A percentile compares a stretch with the other conserved stretches of the same genome.
These are phyloP conservation scores for Cryphonectria parasitica DNA, from an alignment of 2,329 filamentous ascomycete genomes.

Conservation along the genomic window DNA sequence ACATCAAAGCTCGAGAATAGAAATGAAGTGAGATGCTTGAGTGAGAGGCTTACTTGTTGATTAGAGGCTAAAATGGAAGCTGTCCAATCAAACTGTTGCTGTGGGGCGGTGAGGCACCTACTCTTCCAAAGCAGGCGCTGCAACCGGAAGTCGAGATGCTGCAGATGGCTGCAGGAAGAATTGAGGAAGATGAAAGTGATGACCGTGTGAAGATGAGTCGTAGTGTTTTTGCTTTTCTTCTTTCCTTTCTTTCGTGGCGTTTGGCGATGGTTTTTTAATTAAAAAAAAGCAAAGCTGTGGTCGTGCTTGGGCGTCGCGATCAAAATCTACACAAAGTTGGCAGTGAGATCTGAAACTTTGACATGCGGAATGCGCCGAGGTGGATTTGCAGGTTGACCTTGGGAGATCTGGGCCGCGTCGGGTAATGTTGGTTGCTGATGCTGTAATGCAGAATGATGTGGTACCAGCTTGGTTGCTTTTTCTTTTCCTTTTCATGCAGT, in stretches of 20 bases:
- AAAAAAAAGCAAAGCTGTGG: not conserved
- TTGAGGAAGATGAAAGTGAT: not conserved
- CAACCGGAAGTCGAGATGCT: not conserved
- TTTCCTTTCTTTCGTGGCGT: not conserved
- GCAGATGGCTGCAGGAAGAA: not conserved
- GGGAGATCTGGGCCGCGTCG: not conserved
- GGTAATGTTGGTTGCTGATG: not conserved
- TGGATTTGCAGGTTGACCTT: not conserved
- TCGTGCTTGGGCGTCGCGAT: not conserved
- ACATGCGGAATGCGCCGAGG: not conserved
- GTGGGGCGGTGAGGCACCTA: not conserved
- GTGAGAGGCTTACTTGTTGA: not conserved
- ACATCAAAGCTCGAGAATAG: not conserved
- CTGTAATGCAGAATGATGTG: not conserved
- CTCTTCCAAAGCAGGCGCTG: not conserved
- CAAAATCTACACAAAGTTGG: not conserved
- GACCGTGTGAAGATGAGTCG: not conserved
- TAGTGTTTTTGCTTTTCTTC: not conserved
- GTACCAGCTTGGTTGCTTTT: not conserved
- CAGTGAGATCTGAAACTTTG: not conserved
- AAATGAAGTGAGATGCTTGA: not conserved
- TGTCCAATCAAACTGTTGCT: slow-evolving; percentile 8
- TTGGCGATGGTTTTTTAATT: no score
- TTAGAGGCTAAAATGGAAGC: not conserved
- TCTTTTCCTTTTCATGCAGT: not conserved